Evolutionary conservation across 257 asterid species (phyloP), one percentile per base, ranked within the genome.

Genomic region (Petrea volubilis): DNA sequence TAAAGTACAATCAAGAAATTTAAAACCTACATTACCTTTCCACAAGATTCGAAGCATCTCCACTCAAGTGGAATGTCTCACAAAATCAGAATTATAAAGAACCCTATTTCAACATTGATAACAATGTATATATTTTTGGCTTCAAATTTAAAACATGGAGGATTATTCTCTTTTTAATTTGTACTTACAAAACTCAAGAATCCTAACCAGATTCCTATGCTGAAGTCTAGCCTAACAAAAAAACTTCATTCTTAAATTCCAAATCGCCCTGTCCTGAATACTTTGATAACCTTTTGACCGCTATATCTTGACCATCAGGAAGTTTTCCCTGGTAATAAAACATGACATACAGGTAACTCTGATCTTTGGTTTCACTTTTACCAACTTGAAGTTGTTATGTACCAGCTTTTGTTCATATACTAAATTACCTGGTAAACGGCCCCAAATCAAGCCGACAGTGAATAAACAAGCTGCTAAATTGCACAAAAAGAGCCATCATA

Each of bases 21-120:
- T 13, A 18, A 53, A 65, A 66, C 62, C 46, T 34, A 49, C 31
- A 64, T 80, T 85, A 92, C 99, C 98, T 95, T 92, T 68, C 98
- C 97, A 74, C 99, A 95, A 82, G 99, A 90, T 77, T 95, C 98
- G 28, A 98, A 95, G 73, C 96, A 88, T 80, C 99, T 95, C 99
- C 99, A 95, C 79, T 87, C 74, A 84, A 62, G 84, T 95, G 99
- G 83, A 92, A 95, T 11, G 90, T 80, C 82, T 92, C 97, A 68
- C 99, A 95, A 78, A 92, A 95, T 43, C n/a, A n/a, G n/a, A n/a
- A n/a, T n/a, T n/a, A n/a, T n/a, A n/a, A n/a, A n/a, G n/a, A n/a
- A n/a, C n/a, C n/a, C n/a, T n/a, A n/a, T n/a, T n/a, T n/a, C n/a
- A n/a, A n/a, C n/a, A n/a, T n/a, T n/a, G n/a, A 38, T 7, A 1